Percentiles rank a stretch among this genome's conserved stretches.
phyloP scores from a whole-genome alignment of 2,329 filamentous ascomycete genomes.

The Ascochyta fabae region DNA sequence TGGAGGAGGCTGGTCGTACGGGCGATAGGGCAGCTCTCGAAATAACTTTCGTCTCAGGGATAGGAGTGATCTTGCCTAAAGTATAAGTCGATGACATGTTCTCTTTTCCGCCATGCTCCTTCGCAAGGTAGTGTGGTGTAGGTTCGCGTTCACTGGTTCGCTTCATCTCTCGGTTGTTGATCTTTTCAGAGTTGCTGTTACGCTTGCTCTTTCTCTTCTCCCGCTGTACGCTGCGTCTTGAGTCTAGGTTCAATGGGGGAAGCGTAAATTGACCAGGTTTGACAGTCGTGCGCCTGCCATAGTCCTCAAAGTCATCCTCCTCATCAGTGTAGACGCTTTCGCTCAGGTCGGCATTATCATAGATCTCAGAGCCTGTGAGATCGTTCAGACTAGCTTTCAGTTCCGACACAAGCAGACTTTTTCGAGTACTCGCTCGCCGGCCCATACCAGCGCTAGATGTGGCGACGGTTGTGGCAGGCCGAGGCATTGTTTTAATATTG shows the following conservation, averaged over 20 bases:
- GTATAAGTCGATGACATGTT: constrained; percentile 36
- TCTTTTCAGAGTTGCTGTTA: constrained; percentile 15
- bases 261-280: constrained; percentile 30
- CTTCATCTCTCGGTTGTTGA: constrained; percentile 30
- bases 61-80: constrained; percentile 18
- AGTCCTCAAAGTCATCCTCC: constrained; percentile 37
- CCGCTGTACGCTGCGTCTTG: constrained; percentile 13
- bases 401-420: constrained; percentile 29
- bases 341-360: constrained; percentile 39
- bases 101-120: constrained; percentile 43
- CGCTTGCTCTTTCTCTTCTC: constrained; percentile 25
- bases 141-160: constrained; percentile 37
- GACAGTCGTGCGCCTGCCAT: constrained; percentile 29
- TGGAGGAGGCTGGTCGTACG: constrained; percentile 15
- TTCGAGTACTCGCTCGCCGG: constrained; percentile 25
- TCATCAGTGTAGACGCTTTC: constrained; percentile 41
- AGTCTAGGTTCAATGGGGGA: constrained; percentile 31
- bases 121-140: constrained; percentile 31
- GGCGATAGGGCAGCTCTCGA: constrained; percentile 23
- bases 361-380: constrained; percentile 34
- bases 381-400: constrained; percentile 36
- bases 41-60: constrained; percentile 19
- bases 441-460: constrained; percentile 9
- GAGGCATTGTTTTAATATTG: constrained; percentile 23
- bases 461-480: constrained; percentile 24